phyloP scores from a whole-genome alignment of 495 filamentous ascomycete species.

The Lepraria neglecta region DNA sequence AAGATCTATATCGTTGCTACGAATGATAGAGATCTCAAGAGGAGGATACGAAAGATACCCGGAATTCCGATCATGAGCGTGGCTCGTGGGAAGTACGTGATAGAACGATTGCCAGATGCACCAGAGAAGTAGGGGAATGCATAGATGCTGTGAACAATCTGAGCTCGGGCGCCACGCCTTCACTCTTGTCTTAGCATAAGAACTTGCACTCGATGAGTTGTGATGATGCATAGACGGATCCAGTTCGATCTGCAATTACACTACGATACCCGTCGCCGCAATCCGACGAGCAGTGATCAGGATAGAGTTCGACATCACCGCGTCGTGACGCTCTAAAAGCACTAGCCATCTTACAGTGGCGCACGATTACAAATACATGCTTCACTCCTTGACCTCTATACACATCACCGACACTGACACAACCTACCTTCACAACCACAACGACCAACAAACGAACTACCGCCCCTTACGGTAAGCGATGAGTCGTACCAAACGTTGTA shows the following conservation, averaged over 20 bases:
- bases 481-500: too few species aligned
- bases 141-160: too few species aligned
- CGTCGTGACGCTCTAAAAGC: too few species aligned
- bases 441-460: neutral
- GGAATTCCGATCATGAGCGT: constrained; percentile 61
- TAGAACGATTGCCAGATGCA: constrained; percentile 84
- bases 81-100: constrained; percentile 78
- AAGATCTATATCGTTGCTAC: constrained; percentile 39
- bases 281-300: too few species aligned
- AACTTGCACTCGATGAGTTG: neutral
- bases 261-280: neutral
- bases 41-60: constrained; percentile 74
- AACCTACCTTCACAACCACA: neutral
- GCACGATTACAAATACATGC: too few species aligned
- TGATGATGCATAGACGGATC: neutral
- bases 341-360: too few species aligned
- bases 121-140: constrained; percentile 43
- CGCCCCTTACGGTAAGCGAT: too few species aligned
- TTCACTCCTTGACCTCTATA: too few species aligned
- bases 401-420: too few species aligned
- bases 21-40: constrained; percentile 52
- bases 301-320: too few species aligned
- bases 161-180: too few species aligned
- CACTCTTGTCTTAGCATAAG: neutral
- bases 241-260: neutral